Base-by-base conservation (phyloP, 768 basidiomycete genomes). In the Russula olivacea region DNA sequence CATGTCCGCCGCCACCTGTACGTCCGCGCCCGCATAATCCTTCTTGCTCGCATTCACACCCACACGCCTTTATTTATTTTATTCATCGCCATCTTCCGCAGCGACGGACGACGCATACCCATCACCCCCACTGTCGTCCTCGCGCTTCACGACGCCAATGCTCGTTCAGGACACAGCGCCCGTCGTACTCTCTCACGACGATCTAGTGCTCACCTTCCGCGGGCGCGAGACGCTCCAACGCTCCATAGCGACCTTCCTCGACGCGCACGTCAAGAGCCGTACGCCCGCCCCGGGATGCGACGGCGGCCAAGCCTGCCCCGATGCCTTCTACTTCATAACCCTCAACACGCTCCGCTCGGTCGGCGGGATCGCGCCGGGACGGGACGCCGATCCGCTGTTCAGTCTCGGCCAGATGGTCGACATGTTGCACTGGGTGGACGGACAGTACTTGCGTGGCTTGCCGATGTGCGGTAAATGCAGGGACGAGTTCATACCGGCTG, bases 271-370 rank as follows among this genome's bases (percentile, higher is more conserved):
- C 25, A 76, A 79, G 57, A 72, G 74, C 50, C 82, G 83, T 2
- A 23, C 69, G 1, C 79, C 83, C 0, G 79, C 86, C 5, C 61
- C 71, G 0, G 74, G 77, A 12, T 90, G 88, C 56, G 76, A 74
- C 56, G 63, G 62, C 59, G 72, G 70, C 7, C 74, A 69, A 63
- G 65, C 69, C n/a, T 91, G 89, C 72, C 74, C 76, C 61, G 86
- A 89, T 56, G 86, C 87, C 15, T 88, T 87, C 73, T 87, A 89
- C 73, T 88, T 84, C 71, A 83, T 91, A 75, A 82, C 82, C 76
- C 80, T 90, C 61, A 89, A 90, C 71, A 75, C 86, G 34, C 74
- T 89, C 47, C 83, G 88, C 60, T 80, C 84, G 23, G 80, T 90
- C 49, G 84, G 86, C 0, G 89, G 89, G 0, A 84, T 90, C 61